Evolutionary conservation across 2,329 filamentous ascomycete genomes (phyloP), one percentile per base, ranked within the genome.

Genomic region (Dactylellina drechsleri): DNA sequence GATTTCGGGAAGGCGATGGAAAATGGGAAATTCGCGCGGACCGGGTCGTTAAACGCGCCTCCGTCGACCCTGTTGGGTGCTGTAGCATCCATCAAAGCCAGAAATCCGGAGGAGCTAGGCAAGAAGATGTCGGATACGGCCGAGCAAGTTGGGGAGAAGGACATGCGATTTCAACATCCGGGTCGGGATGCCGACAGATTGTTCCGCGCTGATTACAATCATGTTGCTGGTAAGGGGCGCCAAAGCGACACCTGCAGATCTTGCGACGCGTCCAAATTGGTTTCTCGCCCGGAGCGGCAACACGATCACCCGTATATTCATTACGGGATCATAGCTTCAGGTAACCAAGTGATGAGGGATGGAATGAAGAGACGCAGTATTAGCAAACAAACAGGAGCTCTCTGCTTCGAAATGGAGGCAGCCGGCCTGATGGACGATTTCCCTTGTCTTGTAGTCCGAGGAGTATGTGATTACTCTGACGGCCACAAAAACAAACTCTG

Each of bases 321-420:
- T 20, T 53, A 66, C 53, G 53, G 62, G 2, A 50, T 43, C 0
- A 52, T 66, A 13, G 53, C 53, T 0, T 66, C 62, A 1, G 62
- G 43, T 7, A 58, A 23, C 26, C 1, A 18, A 2, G 28, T 62
- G 3, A 41, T 66, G 15, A 58, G 36, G 18, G n/a, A 58, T 16
- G 53, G 41, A 7, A n/a, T 13, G 18, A 15, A 5, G 4, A 66
- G 61, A 12, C 50, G 57, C 15, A 23, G 5, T 28, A 47, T 1
- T n/a, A n/a, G 61, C 43, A 6, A 1, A 40, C 4, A n/a, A n/a
- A n/a, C n/a, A n/a, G n/a, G n/a, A n/a, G n/a, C n/a, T n/a, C n/a
- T n/a, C n/a, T 66, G 53, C 18, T 58, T 66, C 15, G 53, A 66
- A 23, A 66, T 58, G 43, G n/a, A n/a, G n/a, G n/a, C n/a, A n/a